Evolutionary conservation across 208 protist species (phyloP).

Genomic region (Cochliopodium minus): DNA sequence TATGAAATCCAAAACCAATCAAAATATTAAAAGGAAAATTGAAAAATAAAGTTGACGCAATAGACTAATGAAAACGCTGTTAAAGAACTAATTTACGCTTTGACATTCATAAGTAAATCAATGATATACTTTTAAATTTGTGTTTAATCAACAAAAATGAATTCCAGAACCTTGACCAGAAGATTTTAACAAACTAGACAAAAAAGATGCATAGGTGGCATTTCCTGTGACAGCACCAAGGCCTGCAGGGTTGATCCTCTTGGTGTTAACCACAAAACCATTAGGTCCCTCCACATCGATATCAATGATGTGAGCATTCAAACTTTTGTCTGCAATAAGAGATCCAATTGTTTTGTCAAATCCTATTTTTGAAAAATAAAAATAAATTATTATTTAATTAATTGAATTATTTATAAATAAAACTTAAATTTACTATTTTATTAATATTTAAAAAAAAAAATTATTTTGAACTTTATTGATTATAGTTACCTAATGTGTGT

Average conservation of each 20-base stretch:
- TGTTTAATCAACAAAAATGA: slow-evolving; percentile 1
- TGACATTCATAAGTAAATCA: no score
- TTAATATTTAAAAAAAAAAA: no score
- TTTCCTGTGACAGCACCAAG: slow-evolving; percentile 19
- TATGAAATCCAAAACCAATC: no score
- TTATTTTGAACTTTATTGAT: no score
- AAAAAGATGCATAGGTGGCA: slow-evolving; percentile 22
- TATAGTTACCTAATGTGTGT: no score
- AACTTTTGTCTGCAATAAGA: slow-evolving; percentile 15
- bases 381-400: neutral
- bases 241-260: slow-evolving; percentile 17
- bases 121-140: no score
- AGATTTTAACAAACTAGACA: neutral
- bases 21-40: no score
- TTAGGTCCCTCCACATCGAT: slow-evolving; percentile 14
- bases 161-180: neutral
- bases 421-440: no score
- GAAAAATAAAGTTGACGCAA: no score
- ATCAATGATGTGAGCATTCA: slow-evolving; percentile 23
- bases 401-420: no score
- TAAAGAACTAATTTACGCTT: no score
- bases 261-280: slow-evolving; percentile 19
- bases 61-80: no score
- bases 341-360: slow-evolving; percentile 15
- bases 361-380: slow-evolving; percentile 13